Evolutionary conservation across 176 grass and related monocot genomes (phyloP).

Genomic region (Elymus sibiricus): DNA sequence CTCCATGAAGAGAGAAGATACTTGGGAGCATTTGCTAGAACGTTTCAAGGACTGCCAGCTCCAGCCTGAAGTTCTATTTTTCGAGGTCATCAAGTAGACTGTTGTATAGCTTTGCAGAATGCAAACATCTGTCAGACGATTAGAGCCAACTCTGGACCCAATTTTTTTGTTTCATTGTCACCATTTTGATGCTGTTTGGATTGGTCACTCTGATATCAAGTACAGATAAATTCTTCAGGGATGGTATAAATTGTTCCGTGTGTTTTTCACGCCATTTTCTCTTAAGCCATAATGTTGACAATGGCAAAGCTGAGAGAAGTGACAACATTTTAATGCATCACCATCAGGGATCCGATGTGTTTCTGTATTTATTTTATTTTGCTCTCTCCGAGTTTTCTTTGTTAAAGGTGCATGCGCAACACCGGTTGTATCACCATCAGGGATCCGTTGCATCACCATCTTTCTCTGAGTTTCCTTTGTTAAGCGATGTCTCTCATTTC

Average conservation of each 20-base stretch:
- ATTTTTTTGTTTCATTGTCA: neutral
- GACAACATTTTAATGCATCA: neutral
- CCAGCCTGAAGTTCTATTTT: slow-evolving; percentile 20
- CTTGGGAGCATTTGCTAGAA: slow-evolving; percentile 18
- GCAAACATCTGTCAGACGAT: neutral
- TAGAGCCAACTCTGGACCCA: neutral
- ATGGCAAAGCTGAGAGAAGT: neutral
- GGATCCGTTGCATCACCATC: no score
- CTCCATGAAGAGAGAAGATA: slow-evolving; percentile 1
- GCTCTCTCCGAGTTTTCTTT: no score
- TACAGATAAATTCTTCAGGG: neutral
- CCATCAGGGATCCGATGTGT: neutral
- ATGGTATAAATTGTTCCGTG: neutral
- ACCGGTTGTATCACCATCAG: no score
- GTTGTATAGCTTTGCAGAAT: neutral
- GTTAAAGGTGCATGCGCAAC: no score
- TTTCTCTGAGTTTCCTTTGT: no score
- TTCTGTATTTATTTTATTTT: no score
- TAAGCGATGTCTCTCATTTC: slow-evolving; percentile 84
- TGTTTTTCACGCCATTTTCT: neutral
- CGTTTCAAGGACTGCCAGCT: slow-evolving; percentile 13
- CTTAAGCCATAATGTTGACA: neutral
- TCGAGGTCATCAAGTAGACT: slow-evolving; percentile 24
- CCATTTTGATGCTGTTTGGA: neutral
- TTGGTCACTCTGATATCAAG: neutral